Evolutionary conservation across 2,329 filamentous ascomycete species (phyloP).

Genomic region (Trichocomaceae sp.): DNA sequence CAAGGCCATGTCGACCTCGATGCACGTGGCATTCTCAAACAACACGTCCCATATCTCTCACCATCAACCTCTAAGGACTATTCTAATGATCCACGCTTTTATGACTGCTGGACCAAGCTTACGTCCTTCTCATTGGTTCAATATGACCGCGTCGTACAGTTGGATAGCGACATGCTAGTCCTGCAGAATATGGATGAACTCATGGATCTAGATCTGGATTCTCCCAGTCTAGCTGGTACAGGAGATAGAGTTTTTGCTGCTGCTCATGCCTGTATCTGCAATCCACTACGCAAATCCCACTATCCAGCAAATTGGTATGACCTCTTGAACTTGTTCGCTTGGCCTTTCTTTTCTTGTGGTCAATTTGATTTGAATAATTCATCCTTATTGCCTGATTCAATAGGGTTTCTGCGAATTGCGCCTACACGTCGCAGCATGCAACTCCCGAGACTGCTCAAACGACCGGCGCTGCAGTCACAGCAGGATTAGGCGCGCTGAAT

Average conservation of each 20-base stretch:
- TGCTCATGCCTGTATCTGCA: conserved; percentile 78
- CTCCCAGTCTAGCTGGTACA: conserved; percentile 42
- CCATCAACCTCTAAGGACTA: conserved; percentile 62
- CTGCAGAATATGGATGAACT: conserved; percentile 83
- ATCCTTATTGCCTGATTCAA: too few species aligned
- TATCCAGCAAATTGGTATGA: conserved; percentile 68
- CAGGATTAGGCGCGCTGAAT: conserved; percentile 54
- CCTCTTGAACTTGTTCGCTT: too few species aligned
- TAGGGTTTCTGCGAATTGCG: conserved; percentile 53
- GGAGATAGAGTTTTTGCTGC: conserved; percentile 70
- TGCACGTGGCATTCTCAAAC: conserved; percentile 60
- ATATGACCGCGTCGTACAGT: conserved; percentile 72
- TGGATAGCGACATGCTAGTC: conserved; percentile 85
- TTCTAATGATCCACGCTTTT: conserved; percentile 72
- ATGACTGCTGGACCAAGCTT: conserved; percentile 86
- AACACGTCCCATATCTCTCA: conserved; percentile 65
- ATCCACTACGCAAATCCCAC: conserved; percentile 68
- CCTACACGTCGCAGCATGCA: conserved; percentile 53
- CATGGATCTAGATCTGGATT: conserved; percentile 72
- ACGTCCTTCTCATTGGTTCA: conserved; percentile 68
- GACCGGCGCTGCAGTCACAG: conserved; percentile 42
- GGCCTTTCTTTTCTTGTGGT: too few species aligned
- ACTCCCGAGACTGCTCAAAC: conserved; percentile 47
- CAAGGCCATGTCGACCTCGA: conserved; percentile 64
- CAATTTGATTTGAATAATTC: too few species aligned